These are phyloP conservation scores for Lablab purpureus DNA, from an alignment of 306 rosid species.

Conservation along the genomic window DNA sequence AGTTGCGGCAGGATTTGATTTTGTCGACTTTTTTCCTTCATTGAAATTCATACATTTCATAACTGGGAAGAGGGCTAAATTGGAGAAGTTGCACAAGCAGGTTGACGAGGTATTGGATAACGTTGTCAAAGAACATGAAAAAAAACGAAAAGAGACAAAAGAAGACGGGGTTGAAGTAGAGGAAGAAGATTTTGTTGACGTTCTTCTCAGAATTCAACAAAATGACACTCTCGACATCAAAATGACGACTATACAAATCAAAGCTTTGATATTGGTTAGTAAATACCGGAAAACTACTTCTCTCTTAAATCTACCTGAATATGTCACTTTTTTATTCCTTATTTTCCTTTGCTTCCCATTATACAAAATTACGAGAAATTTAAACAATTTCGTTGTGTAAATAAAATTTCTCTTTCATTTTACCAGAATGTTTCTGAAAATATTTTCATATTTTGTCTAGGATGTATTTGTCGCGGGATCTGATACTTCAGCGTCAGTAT, in stretches of 20 bases:
- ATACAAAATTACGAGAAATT: too few relatives aligned
- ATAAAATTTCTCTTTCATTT: not conserved
- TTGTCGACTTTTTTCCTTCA: slow-evolving; percentile 42
- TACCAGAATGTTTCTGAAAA: not conserved
- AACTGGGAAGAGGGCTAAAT: not conserved
- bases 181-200: slow-evolving; percentile 39
- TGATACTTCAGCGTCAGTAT: slow-evolving; percentile 19
- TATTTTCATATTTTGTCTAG: not conserved
- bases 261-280: slow-evolving; percentile 46
- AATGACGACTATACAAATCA: slow-evolving; percentile 10
- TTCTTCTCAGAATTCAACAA: slow-evolving; percentile 41
- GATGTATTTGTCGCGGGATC: slow-evolving; percentile 1
- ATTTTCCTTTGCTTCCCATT: too few relatives aligned
- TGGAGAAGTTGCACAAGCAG: slow-evolving; percentile 6
- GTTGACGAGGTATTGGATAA: not conserved
- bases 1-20: not conserved
- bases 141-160: not conserved
- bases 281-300: not conserved
- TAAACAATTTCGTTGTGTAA: not conserved
- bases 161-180: not conserved
- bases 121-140: slow-evolving; percentile 20
- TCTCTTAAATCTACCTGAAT: not conserved
- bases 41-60: not conserved
- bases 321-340: not conserved
- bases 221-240: not conserved